Evolutionary conservation across 164 flowering plant species (phyloP).

Genomic region (Protea cynaroides): DNA sequence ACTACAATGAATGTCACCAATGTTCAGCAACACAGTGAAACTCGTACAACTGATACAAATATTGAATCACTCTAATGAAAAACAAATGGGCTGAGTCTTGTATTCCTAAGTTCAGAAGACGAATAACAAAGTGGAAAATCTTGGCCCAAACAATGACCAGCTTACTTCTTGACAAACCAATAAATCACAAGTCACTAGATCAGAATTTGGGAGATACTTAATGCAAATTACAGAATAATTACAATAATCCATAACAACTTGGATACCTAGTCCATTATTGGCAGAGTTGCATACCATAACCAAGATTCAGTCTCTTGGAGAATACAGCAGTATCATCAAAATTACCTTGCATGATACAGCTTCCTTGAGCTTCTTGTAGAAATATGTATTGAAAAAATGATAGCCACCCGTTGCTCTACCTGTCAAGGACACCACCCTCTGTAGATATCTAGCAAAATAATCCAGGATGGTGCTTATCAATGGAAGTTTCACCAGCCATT

Average conservation of each 20-base stretch:
- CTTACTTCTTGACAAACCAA: too few relatives aligned
- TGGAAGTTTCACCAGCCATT: neutral
- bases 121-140: neutral
- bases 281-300: neutral
- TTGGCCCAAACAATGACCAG: neutral
- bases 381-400: slow-evolving; percentile 82
- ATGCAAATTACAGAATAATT: neutral
- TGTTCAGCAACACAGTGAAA: too few relatives aligned
- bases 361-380: slow-evolving; percentile 70
- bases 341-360: slow-evolving; percentile 68
- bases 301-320: neutral
- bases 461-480: slow-evolving; percentile 7
- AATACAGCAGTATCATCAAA: neutral
- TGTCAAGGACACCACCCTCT: slow-evolving; percentile 41
- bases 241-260: neutral
- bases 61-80: too few relatives aligned
- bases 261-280: neutral
- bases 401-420: slow-evolving; percentile 33
- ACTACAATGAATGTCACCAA: too few relatives aligned
- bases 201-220: neutral
- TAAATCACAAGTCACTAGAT: neutral
- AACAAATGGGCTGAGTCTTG: neutral
- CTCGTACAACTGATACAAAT: too few relatives aligned
- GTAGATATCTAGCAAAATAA: slow-evolving; percentile 55
- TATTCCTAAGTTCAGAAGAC: neutral